Evolutionary conservation across 495 filamentous ascomycete genomes (phyloP).

Genomic region (Cetradonia linearis): DNA sequence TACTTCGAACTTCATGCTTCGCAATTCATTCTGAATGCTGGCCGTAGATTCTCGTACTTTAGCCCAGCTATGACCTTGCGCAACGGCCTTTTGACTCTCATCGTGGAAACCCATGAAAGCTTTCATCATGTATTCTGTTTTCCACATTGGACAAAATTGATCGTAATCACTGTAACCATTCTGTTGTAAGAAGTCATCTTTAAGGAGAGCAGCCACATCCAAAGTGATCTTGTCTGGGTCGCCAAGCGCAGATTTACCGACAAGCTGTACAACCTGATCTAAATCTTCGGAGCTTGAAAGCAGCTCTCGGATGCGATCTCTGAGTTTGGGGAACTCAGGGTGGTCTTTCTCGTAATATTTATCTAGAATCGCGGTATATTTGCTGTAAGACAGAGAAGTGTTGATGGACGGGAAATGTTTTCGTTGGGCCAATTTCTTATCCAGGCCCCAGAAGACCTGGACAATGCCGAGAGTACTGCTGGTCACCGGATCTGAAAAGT

Average conservation of each 20-base stretch:
- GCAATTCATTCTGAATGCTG: slow-evolving; percentile 71
- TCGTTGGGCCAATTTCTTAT: slow-evolving; percentile 97
- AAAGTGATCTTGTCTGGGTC: slow-evolving; percentile 98
- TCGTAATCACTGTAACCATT: slow-evolving; percentile 99
- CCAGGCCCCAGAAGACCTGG: slow-evolving; percentile 98
- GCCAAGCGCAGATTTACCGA: slow-evolving; percentile 91
- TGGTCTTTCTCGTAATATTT: slow-evolving; percentile 86
- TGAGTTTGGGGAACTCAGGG: slow-evolving; percentile 85
- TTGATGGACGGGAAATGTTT: slow-evolving; percentile 99
- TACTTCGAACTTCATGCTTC: slow-evolving; percentile 94
- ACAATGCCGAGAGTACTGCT: slow-evolving; percentile 91
- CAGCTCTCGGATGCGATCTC: slow-evolving; percentile 85
- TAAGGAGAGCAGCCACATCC: slow-evolving; percentile 81
- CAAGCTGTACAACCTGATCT: slow-evolving; percentile 96
- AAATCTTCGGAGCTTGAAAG: slow-evolving; percentile 91
- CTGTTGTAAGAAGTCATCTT: slow-evolving; percentile 98
- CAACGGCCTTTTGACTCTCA: slow-evolving; percentile 89
- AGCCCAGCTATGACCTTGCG: slow-evolving; percentile 77
- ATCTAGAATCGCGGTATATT: slow-evolving; percentile 81
- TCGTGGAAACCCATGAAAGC: slow-evolving; percentile 96
- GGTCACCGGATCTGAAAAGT: slow-evolving; percentile 98
- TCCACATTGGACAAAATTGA: slow-evolving; percentile 98
- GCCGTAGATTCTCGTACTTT: slow-evolving; percentile 85
- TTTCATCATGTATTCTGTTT: slow-evolving; percentile 99
- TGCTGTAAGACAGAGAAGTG: slow-evolving; percentile 90